Evolutionary conservation across 192 early-diverging fungal species (phyloP).

Genomic region (Podila minutissima): DNA sequence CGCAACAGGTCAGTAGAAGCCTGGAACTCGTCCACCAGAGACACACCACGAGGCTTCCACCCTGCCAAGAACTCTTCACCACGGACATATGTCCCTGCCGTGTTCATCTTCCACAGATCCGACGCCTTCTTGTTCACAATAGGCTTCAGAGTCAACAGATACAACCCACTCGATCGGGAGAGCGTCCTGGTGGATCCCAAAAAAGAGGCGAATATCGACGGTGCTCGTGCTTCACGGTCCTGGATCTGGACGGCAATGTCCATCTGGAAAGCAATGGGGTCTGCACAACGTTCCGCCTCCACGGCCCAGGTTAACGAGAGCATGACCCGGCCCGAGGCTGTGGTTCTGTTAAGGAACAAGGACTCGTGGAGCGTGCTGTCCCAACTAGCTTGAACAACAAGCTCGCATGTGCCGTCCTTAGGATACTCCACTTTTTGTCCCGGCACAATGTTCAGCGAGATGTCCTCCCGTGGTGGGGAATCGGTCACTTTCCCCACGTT

Average conservation of each 20-base stretch:
- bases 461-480: constrained; percentile 61
- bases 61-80: constrained; percentile 74
- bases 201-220: constrained; percentile 53
- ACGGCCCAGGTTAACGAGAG: constrained; percentile 65
- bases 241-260: constrained; percentile 70
- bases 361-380: constrained; percentile 81
- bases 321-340: constrained; percentile 64
- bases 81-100: constrained; percentile 72
- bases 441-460: constrained; percentile 57
- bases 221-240: constrained; percentile 61
- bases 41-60: constrained; percentile 79
- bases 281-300: constrained; percentile 66
- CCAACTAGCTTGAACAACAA: constrained; percentile 70
- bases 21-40: constrained; percentile 65
- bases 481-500: constrained; percentile 65
- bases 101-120: constrained; percentile 76
- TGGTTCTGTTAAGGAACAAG: constrained; percentile 70
- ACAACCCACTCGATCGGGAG: constrained; percentile 63
- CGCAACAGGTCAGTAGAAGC: constrained; percentile 42
- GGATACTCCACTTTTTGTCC: constrained; percentile 60
- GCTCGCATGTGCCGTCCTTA: constrained; percentile 69
- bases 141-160: constrained; percentile 68
- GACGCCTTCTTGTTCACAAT: constrained; percentile 59
- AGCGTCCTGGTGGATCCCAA: constrained; percentile 52
- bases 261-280: constrained; percentile 65